A percentile compares a stretch with the other conserved stretches of the same genome.
These are phyloP conservation scores for Citrullus mucosospermus DNA, from an alignment of 306 rosid species.

Conservation along the genomic window DNA sequence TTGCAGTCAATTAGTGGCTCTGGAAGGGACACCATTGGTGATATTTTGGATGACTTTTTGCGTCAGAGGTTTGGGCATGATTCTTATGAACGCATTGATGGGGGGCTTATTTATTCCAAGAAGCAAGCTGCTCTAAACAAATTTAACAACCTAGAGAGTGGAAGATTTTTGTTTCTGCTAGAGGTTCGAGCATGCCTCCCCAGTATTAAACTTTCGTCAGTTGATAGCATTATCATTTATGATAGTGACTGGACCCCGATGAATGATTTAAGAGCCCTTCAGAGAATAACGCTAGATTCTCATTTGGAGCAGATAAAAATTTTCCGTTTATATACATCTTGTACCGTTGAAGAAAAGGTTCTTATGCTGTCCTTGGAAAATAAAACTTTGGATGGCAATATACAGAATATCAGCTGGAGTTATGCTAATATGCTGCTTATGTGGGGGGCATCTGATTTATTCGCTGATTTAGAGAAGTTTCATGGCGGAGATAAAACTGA, in stretches of 20 bases:
- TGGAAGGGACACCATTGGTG: conserved; percentile 46
- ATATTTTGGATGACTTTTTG: conserved; percentile 73
- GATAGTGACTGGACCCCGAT: conserved; percentile 83
- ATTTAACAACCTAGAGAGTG: conserved; percentile 55
- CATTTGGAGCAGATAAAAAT: conserved; percentile 43
- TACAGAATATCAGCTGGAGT: conserved; percentile 30
- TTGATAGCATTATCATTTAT: conserved; percentile 58
- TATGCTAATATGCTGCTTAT: conserved; percentile 46
- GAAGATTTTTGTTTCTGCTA: conserved; percentile 66
- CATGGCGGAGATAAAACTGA: conserved; percentile 23
- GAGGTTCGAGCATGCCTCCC: conserved; percentile 62
- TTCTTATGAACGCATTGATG: conserved; percentile 65
- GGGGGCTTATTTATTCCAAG: conserved; percentile 27
- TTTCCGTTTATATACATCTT: conserved; percentile 70
- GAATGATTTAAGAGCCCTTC: conserved; percentile 72
- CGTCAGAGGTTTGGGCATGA: conserved; percentile 53
- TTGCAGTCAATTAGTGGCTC: conserved; percentile 56
- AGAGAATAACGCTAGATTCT: conserved; percentile 59
- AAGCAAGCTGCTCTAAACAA: conserved; percentile 42
- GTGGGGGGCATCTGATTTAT: conserved; percentile 71
- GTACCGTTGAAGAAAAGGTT: conserved; percentile 73
- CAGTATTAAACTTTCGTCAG: conserved; percentile 57
- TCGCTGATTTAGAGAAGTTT: conserved; percentile 43
- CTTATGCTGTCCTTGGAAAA: conserved; percentile 61
- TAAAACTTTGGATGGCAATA: conserved; percentile 35